Conservation (phyloP, 2,329 filamentous ascomycete genomes). For the Diaporthe australafricana region DNA sequence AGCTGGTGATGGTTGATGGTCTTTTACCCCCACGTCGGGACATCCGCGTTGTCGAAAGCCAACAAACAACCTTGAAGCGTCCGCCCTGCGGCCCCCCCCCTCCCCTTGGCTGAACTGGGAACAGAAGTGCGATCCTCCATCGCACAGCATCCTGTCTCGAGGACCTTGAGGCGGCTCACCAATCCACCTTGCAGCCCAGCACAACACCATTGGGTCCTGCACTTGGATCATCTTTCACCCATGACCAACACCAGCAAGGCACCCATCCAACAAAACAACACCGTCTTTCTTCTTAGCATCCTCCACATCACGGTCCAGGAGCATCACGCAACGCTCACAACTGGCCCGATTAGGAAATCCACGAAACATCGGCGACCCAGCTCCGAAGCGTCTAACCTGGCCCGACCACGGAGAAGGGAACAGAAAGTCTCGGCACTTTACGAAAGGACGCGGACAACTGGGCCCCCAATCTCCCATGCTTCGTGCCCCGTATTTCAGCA, state of each 20-base stretch:
- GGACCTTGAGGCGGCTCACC: not conserved
- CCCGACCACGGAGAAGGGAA: not conserved
- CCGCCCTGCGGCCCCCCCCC: too few species aligned
- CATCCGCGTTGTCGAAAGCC: conserved; percentile 16
- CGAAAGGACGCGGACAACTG: conserved; percentile 20
- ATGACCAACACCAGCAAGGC: conserved; percentile 14
- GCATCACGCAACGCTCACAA: conserved; percentile 13
- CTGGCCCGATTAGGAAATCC: conserved; percentile 34
- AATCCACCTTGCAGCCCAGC: not conserved
- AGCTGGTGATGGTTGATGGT: conserved; percentile 31
- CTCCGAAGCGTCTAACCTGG: conserved; percentile 33
- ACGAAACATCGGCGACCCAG: conserved; percentile 33
- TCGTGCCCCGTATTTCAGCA: not conserved
- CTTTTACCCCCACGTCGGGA: conserved; percentile 29
- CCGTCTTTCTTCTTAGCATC: not conserved
- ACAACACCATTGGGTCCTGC: too few species aligned
- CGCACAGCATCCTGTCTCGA: conserved; percentile 10
- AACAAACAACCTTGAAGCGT: not conserved
- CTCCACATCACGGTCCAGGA: not conserved
- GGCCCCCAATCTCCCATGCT: conserved; percentile 4
- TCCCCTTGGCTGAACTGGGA: not conserved
- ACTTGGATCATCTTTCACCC: not conserved
- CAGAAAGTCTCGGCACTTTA: conserved; percentile 29
- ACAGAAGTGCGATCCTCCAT: not conserved
- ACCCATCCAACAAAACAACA: not conserved